Evolutionary conservation across 306 rosid genomes (phyloP).

Genomic region (Ceratonia siliqua): DNA sequence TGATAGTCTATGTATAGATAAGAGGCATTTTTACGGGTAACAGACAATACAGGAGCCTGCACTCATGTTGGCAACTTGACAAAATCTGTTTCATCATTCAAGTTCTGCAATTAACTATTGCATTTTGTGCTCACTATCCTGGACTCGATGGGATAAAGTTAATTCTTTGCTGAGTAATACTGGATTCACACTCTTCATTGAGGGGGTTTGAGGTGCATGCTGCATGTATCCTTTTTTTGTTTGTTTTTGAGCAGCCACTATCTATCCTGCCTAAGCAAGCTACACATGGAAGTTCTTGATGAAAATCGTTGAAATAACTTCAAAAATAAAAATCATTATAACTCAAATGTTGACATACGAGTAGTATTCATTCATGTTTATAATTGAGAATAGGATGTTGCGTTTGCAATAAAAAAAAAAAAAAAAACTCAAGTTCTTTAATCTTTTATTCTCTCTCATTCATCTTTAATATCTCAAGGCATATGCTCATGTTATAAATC

Average conservation of each 20-base stretch:
- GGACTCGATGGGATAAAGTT: not conserved
- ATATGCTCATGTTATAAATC: no score
- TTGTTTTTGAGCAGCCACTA: not conserved
- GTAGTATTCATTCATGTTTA: no score
- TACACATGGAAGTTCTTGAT: not conserved
- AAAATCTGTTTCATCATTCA: conserved; percentile 23
- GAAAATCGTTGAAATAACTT: not conserved
- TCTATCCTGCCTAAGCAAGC: not conserved
- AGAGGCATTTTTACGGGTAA: conserved; percentile 25
- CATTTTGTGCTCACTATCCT: not conserved
- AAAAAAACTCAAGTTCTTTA: no score
- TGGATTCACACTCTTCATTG: no score
- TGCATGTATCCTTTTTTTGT: not conserved
- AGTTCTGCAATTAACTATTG: conserved; percentile 24
- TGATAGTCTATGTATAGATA: conserved; percentile 19
- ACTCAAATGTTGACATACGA: no score
- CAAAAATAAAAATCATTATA: not conserved
- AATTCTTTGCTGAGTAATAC: no score
- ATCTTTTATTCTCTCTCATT: no score
- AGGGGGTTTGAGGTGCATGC: not conserved
- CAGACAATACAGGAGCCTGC: not conserved
- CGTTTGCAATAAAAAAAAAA: no score
- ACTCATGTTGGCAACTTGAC: not conserved
- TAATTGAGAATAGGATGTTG: no score
- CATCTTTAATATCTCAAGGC: no score